phyloP scores from a whole-genome alignment of 352 stramenopile species.

The Phytophthora sojae region DNA sequence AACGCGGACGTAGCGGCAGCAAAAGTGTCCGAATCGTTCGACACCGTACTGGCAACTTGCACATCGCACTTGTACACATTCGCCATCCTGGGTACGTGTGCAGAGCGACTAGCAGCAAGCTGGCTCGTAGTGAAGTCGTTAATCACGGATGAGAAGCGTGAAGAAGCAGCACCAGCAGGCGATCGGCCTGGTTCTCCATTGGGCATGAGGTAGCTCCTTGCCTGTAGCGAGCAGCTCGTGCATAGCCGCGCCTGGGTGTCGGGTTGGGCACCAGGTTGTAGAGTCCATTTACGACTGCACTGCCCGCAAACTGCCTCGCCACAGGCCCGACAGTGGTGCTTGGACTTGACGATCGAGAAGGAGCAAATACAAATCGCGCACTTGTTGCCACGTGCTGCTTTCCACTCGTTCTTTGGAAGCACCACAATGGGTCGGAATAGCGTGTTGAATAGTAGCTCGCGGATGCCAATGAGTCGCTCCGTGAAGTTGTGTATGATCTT shows the following conservation, averaged over 20 bases:
- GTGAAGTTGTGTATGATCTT: conserved; percentile 87
- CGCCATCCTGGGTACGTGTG: conserved; percentile 23
- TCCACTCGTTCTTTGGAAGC: conserved; percentile 70
- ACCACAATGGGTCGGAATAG: conserved; percentile 79
- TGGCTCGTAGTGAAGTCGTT: conserved; percentile 41
- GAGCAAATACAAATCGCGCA: conserved; percentile 71
- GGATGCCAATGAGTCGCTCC: conserved; percentile 78
- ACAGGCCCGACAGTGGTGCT: conserved; percentile 85
- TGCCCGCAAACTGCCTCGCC: conserved; percentile 84
- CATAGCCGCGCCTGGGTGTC: conserved; percentile 82
- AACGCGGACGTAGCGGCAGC: conserved; percentile 66
- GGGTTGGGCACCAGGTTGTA: conserved; percentile 65
- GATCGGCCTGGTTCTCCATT: conserved; percentile 41
- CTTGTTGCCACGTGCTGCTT: conserved; percentile 59
- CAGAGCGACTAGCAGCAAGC: conserved; percentile 29
- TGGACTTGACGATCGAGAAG: conserved; percentile 79
- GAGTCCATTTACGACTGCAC: conserved; percentile 84
- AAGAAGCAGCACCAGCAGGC: conserved; percentile 41
- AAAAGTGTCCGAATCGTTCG: conserved; percentile 65
- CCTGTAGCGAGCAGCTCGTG: conserved; percentile 81
- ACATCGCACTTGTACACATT: conserved; percentile 57
- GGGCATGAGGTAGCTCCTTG: conserved; percentile 62
- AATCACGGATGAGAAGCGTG: conserved; percentile 33
- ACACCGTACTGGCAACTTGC: conserved; percentile 75
- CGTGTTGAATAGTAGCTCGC: conserved; percentile 86